phyloP scores from a whole-genome alignment of 169 alveolate genomes.

The Theileria annulata region DNA sequence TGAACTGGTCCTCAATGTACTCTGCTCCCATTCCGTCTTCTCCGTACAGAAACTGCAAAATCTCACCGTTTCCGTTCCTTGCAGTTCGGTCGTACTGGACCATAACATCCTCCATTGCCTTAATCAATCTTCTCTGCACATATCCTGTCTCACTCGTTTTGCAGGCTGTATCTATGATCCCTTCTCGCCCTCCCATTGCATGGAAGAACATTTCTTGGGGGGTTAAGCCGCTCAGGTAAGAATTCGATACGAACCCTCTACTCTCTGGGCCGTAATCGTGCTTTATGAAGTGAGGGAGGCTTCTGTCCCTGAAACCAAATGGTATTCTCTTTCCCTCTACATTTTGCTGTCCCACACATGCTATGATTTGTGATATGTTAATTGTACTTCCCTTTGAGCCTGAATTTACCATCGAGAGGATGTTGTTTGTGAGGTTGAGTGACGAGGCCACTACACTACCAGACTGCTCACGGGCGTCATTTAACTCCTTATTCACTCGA shows the following conservation, averaged over 20 bases:
- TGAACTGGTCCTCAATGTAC: conserved; percentile 95
- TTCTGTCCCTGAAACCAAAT: conserved; percentile 95
- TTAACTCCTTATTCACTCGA: conserved; percentile 92
- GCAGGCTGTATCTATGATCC: conserved; percentile 99
- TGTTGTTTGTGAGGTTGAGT: conserved; percentile 91
- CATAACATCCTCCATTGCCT: conserved; percentile 99
- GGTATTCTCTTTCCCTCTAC: conserved; percentile 99
- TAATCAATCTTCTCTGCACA: conserved; percentile 98
- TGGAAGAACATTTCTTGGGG: conserved; percentile 99
- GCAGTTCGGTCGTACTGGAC: conserved; percentile 99
- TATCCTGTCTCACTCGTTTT: conserved; percentile 99
- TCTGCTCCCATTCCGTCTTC: conserved; percentile 99
- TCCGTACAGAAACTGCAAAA: conserved; percentile 98
- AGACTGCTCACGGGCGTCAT: conserved; percentile 93
- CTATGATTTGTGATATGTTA: conserved; percentile 97
- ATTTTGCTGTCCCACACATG: conserved; percentile 99
- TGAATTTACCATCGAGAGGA: conserved; percentile 97
- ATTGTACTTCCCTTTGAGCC: conserved; percentile 97
- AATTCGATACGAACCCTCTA: conserved; percentile 98
- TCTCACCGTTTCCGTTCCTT: conserved; percentile 94
- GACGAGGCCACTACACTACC: conserved; percentile 90
- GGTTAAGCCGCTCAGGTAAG: conserved; percentile 94
- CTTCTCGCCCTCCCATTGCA: conserved; percentile 99
- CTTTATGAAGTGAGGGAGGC: conserved; percentile 99
- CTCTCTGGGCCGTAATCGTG: conserved; percentile 99